Evolutionary conservation across 2,329 filamentous ascomycete species (phyloP).

Genomic region (Phymatotrichopsis omnivora): DNA sequence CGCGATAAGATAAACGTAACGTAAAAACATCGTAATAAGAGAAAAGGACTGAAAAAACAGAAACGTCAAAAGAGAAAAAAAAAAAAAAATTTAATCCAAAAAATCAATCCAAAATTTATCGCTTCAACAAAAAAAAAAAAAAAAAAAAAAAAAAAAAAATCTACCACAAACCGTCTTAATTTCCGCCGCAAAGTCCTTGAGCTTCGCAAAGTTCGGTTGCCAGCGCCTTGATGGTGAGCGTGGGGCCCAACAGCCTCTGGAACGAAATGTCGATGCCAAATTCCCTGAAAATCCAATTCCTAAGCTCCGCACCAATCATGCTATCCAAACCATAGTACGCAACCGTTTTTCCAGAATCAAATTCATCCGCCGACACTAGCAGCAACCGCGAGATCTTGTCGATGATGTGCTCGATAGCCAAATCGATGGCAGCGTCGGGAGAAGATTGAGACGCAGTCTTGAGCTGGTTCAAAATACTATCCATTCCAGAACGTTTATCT

Average conservation of each 20-base stretch:
- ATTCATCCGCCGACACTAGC: slow-evolving; percentile 24
- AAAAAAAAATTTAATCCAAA: no score
- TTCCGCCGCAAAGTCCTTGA: no score
- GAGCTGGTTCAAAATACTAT: slow-evolving; percentile 1
- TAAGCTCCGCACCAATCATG: slow-evolving; percentile 38
- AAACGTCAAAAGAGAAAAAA: no score
- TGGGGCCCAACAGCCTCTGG: slow-evolving; percentile 35
- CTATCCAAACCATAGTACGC: slow-evolving; percentile 37
- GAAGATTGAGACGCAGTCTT: not conserved
- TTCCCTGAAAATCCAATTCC: slow-evolving; percentile 36
- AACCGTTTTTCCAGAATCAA: slow-evolving; percentile 32
- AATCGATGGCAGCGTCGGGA: slow-evolving; percentile 12
- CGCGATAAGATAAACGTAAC: no score
- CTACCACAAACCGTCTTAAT: no score
- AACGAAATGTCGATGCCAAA: slow-evolving; percentile 37
- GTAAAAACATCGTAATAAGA: no score
- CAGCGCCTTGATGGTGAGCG: slow-evolving; percentile 29
- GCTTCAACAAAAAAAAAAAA: no score
- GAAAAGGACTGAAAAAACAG: no score
- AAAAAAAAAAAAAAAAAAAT: no score
- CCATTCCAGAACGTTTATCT: slow-evolving; percentile 6
- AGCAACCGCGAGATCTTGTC: not conserved
- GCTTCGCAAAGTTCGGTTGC: no score
- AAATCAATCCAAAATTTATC: no score
- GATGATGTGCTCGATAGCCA: no score